phyloP scores from a whole-genome alignment of 345 rosid species.

The Sisymbrium irio region DNA sequence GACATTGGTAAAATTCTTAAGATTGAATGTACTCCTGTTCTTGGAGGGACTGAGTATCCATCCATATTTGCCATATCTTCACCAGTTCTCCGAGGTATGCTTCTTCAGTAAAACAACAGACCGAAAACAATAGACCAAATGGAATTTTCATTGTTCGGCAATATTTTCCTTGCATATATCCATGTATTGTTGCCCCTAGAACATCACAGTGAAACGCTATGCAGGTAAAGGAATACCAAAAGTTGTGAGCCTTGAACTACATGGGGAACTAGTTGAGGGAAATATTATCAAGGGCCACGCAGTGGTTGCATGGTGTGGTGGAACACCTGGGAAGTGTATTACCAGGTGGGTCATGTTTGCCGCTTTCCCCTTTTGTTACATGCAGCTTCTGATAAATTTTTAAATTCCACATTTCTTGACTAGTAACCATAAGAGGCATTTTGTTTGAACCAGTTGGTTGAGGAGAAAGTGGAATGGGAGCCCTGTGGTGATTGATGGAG shows the following conservation, averaged over 20 bases:
- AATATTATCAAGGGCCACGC: conserved; percentile 64
- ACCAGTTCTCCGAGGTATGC: conserved; percentile 73
- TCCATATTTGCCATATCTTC: conserved; percentile 78
- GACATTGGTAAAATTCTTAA: conserved; percentile 76
- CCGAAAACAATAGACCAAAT: neutral
- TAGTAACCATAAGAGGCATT: conserved; percentile 14
- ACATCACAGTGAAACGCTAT: conserved; percentile 7
- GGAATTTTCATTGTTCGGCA: neutral
- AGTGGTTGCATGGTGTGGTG: conserved; percentile 97
- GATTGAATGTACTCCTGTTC: conserved; percentile 67
- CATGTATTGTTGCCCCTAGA: conserved; percentile 12
- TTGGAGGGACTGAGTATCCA: conserved; percentile 73
- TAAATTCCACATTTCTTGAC: neutral
- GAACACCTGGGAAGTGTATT: conserved; percentile 91
- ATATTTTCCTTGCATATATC: neutral
- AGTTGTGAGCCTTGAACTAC: conserved; percentile 82
- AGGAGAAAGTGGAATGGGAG: conserved; percentile 95
- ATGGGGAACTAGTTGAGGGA: conserved; percentile 87
- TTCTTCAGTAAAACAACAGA: conserved; percentile 5
- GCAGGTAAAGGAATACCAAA: conserved; percentile 92
- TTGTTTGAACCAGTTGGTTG: conserved; percentile 65
- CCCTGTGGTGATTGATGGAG: conserved; percentile 83
- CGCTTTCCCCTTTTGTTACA: conserved; percentile 9
- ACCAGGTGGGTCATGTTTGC: conserved; percentile 54
- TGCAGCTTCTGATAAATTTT: neutral